Conservation (phyloP, 768 basidiomycete species). For the Kondoa subrosea region DNA sequence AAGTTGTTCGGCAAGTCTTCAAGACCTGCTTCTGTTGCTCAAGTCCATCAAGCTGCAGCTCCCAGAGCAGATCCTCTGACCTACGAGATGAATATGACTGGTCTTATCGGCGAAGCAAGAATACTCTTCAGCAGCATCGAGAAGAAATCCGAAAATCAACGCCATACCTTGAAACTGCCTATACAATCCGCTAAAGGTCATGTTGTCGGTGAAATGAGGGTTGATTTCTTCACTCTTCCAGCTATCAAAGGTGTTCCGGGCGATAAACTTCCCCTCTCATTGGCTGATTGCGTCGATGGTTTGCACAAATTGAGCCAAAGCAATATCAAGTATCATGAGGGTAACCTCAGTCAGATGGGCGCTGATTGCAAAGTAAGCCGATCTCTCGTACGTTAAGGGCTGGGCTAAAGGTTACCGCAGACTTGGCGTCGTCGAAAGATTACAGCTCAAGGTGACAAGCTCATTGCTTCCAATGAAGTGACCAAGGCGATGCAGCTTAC, state of each 20-base stretch:
- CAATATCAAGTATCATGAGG: neutral
- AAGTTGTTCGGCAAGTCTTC: neutral
- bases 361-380: neutral
- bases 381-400: neutral
- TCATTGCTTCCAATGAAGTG: neutral
- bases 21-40: neutral
- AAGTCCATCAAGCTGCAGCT: neutral
- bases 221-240: neutral
- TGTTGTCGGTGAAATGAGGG: neutral
- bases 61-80: neutral
- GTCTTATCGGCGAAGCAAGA: neutral
- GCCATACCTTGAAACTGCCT: neutral
- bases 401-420: neutral
- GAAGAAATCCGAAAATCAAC: neutral
- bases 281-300: neutral
- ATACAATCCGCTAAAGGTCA: neutral
- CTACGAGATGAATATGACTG: neutral
- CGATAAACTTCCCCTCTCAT: neutral
- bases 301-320: neutral
- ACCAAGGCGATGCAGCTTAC: neutral
- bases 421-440: neutral
- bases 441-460: neutral
- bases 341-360: neutral
- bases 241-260: neutral
- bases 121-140: neutral